Evolutionary conservation across 495 filamentous ascomycete genomes (phyloP).

Genomic region (Penicillium pancosmium): DNA sequence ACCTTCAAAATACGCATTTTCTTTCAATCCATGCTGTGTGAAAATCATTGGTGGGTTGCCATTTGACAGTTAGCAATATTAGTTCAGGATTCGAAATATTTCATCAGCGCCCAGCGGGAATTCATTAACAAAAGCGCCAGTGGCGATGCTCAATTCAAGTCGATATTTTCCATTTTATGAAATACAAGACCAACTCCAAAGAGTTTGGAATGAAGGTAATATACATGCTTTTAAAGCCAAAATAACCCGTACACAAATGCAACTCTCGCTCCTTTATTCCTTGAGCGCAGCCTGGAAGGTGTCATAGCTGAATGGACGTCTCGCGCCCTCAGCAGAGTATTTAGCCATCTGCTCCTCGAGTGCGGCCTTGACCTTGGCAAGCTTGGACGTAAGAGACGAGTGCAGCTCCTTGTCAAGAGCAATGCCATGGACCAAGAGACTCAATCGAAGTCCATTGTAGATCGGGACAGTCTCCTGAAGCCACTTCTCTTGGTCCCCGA

Average conservation of each 20-base stretch:
- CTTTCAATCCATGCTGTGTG: not conserved
- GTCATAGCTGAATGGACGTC: slow-evolving; percentile 4
- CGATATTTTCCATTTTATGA: slow-evolving; percentile 20
- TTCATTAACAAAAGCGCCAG: slow-evolving; percentile 1
- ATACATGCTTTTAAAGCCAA: slow-evolving; percentile 24
- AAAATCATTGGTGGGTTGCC: not conserved
- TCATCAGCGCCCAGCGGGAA: slow-evolving; percentile 5
- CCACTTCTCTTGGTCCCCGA: slow-evolving; percentile 16
- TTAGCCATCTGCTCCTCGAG: slow-evolving; percentile 19
- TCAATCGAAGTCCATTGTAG: slow-evolving; percentile 36
- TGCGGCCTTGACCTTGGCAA: slow-evolving; percentile 20
- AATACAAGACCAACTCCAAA: slow-evolving; percentile 28
- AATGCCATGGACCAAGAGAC: slow-evolving; percentile 15
- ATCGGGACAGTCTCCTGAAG: slow-evolving; percentile 35
- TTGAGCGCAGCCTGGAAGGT: slow-evolving; percentile 2
- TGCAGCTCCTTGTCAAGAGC: slow-evolving; percentile 14
- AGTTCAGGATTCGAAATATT: slow-evolving; percentile 4
- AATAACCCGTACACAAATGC: slow-evolving; percentile 6
- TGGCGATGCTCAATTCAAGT: slow-evolving; percentile 1
- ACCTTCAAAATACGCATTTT: not conserved
- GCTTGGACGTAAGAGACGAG: slow-evolving; percentile 1
- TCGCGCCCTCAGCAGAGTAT: not conserved
- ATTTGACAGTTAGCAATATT: not conserved
- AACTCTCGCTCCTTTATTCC: not conserved
- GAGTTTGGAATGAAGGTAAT: slow-evolving; percentile 29